Conservation (phyloP, 768 basidiomycete genomes). For the Pisolithus orientalis region DNA sequence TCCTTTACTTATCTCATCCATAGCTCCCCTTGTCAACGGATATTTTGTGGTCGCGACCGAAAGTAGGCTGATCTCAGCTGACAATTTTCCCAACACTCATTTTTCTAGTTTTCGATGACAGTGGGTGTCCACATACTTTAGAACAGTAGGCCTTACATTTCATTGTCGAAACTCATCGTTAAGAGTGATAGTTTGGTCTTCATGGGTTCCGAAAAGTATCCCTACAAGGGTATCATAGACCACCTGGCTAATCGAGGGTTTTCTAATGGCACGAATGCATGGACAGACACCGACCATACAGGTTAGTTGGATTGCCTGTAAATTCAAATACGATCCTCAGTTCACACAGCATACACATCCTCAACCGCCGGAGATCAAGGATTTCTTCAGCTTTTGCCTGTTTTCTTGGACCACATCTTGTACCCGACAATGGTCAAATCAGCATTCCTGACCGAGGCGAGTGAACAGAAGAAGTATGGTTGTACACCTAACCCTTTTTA, state of each 20-base stretch:
- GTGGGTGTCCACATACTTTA: constrained; percentile 91
- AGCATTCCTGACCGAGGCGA: constrained; percentile 66
- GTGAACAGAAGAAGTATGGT: constrained; percentile 2
- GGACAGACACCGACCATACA: constrained; percentile 95
- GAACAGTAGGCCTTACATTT: constrained; percentile 59
- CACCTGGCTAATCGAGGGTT: constrained; percentile 92
- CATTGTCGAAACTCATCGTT: constrained; percentile 1
- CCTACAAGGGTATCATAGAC: constrained; percentile 94
- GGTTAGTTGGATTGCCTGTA: constrained; percentile 9
- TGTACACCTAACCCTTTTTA: constrained; percentile 3
- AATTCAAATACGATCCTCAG: neutral
- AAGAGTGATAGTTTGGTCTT: constrained; percentile 63
- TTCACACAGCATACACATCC: constrained; percentile 71
- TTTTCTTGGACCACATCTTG: constrained; percentile 94
- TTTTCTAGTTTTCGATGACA: constrained; percentile 79
- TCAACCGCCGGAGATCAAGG: constrained; percentile 94
- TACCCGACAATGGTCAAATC: constrained; percentile 92
- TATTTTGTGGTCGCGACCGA: constrained; percentile 89
- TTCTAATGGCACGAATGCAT: constrained; percentile 89
- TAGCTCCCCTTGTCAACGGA: constrained; percentile 85
- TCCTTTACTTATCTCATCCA: constrained; percentile 11
- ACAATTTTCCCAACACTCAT: neutral
- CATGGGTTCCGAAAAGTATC: constrained; percentile 93
- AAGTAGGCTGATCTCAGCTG: constrained; percentile 43
- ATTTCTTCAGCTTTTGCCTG: constrained; percentile 75